Conservation (phyloP, 306 rosid species). For the Vigna mungo region DNA sequence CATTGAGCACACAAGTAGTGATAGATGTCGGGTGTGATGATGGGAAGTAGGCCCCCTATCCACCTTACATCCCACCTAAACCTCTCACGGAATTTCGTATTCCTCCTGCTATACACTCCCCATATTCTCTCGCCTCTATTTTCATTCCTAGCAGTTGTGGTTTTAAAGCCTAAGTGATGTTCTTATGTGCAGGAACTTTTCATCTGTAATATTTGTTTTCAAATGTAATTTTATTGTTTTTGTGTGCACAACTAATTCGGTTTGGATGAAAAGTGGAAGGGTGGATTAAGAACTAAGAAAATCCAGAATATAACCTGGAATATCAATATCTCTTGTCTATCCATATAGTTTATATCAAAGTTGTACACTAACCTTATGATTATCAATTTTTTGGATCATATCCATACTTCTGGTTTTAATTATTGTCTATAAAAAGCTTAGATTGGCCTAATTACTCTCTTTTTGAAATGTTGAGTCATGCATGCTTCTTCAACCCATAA, state of each 20-base stretch:
- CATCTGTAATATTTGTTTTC: slow-evolving; percentile 17
- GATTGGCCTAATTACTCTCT: slow-evolving; percentile 22
- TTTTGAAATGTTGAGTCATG: slow-evolving; percentile 18
- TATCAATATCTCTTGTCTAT: slow-evolving; percentile 10
- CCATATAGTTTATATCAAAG: slow-evolving; percentile 13
- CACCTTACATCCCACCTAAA: neutral
- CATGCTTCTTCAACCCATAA: slow-evolving; percentile 39
- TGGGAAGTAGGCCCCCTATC: neutral
- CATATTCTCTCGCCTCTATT: neutral
- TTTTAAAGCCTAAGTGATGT: neutral
- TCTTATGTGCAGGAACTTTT: neutral
- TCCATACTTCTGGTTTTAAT: slow-evolving; percentile 21
- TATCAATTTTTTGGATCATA: slow-evolving; percentile 31
- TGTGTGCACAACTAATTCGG: slow-evolving; percentile 15
- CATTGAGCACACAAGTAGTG: neutral
- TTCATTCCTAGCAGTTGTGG: neutral
- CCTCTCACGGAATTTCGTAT: neutral
- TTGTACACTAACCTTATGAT: slow-evolving; percentile 1
- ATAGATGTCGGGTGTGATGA: neutral
- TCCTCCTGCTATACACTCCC: neutral
- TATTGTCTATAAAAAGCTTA: slow-evolving; percentile 4
- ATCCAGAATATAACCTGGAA: slow-evolving; percentile 13
- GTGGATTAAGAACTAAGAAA: slow-evolving; percentile 7
- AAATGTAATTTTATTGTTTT: neutral
- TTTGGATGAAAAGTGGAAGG: slow-evolving; percentile 3